phyloP scores from a whole-genome alignment of 164 flowering plant species.

The Vitis vinifera region DNA sequence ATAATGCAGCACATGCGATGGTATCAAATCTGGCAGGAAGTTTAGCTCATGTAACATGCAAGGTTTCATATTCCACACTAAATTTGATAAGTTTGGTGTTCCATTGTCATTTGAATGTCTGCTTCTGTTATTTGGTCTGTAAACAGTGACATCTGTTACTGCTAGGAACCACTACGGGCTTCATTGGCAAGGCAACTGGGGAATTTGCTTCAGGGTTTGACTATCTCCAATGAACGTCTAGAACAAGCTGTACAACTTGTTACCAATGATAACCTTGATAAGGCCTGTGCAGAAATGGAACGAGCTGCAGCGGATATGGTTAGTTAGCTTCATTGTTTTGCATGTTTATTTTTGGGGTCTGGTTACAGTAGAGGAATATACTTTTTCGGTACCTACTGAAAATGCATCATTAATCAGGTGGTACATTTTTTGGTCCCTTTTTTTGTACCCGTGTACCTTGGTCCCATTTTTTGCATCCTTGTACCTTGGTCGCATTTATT shows the following conservation, averaged over 20 bases:
- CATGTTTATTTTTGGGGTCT: neutral
- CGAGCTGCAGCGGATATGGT: slow-evolving; percentile 98
- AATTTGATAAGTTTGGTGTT: neutral
- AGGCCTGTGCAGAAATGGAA: slow-evolving; percentile 93
- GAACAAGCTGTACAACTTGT: slow-evolving; percentile 82
- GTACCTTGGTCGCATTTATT: too few relatives aligned
- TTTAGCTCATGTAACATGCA: slow-evolving; percentile 99
- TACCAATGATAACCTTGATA: slow-evolving; percentile 95
- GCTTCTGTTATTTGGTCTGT: neutral
- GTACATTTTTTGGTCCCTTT: neutral
- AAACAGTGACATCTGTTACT: neutral
- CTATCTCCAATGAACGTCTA: slow-evolving; percentile 53
- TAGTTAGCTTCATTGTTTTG: neutral
- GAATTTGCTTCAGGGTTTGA: slow-evolving; percentile 65
- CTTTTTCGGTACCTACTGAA: too few relatives aligned
- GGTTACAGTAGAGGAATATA: neutral
- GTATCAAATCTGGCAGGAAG: slow-evolving; percentile 97
- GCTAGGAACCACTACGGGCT: slow-evolving; percentile 84
- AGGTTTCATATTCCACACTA: slow-evolving; percentile 42
- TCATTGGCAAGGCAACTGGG: slow-evolving; percentile 79
- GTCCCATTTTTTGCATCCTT: too few relatives aligned
- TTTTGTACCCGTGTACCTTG: too few relatives aligned
- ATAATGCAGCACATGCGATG: slow-evolving; percentile 94
- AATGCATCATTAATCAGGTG: neutral
- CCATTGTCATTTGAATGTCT: too few relatives aligned